Evolutionary conservation across 2,329 filamentous ascomycete genomes (phyloP), one percentile per base, ranked within the genome.

Genomic region (Penicillium sp.): DNA sequence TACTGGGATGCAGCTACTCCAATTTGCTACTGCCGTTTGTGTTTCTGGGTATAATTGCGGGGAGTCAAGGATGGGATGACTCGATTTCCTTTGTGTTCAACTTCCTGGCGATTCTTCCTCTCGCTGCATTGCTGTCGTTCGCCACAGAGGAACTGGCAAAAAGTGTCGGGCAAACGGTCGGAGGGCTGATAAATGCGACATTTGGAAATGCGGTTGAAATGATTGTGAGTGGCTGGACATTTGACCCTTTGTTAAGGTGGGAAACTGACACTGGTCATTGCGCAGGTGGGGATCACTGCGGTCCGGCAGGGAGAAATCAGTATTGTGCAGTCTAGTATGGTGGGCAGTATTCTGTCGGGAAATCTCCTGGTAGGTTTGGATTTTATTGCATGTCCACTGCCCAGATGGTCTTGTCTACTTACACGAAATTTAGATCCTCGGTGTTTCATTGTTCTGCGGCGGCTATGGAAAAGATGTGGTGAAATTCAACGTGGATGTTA

Each of bases 341-440:
- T 96, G 59, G 91, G 91, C 57, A 90, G 87, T 72, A 93, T 96
- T 69, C 80, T 96, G 17, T 94, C 90, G 45, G 96, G 96, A 70
- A 76, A 96, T 56, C 82, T 94, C 5, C 83, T 94, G n/a, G 62
- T 64, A 47, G 6, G 33, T 13, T 25, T 8, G 4, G 12, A 25
- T 15, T 6, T 13, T 39, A 31, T 1, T 9, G 15, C 33, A 31
- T 3, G 1, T n/a, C 21, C 9, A 8, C 21, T 48, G 4, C 15
- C 19, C 3, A 23, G 5, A 4, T 50, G 7, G 3, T 25, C 27
- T 44, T 25, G 23, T 25, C 27, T 9, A 38, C 21, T 50, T 23
- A 43, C 29, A n/a, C 15, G 6, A 15, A 13, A 12, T 31, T 6
- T 45, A 63, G 61, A 89, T 94, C 55, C 78, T 94, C 77, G 91